Conservation (phyloP, 768 basidiomycete species). For the Podaxis rugospora region DNA sequence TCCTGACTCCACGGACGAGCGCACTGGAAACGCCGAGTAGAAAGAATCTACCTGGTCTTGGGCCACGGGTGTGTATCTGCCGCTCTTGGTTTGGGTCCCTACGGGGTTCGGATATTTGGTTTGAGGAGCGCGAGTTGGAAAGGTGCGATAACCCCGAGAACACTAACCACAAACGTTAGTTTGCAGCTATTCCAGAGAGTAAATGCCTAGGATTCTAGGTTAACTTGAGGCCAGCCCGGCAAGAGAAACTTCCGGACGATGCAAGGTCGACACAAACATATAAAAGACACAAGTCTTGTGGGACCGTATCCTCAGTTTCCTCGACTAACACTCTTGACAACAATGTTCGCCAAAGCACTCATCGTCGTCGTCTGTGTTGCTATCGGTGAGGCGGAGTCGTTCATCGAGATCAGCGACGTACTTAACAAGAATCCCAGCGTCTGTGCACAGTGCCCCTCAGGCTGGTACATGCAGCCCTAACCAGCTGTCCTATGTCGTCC, state of each 20-base stretch:
- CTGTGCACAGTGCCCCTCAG: background rate
- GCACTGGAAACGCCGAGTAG: no score
- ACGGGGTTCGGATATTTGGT: background rate
- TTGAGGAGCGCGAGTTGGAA: background rate
- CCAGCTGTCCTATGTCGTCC: background rate
- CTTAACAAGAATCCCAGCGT: background rate
- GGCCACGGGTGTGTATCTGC: background rate
- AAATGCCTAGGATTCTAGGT: background rate
- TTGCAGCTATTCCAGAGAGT: background rate
- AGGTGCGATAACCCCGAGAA: background rate
- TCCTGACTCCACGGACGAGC: no score
- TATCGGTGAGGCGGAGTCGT: background rate
- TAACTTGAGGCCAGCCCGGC: background rate
- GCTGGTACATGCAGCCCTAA: background rate
- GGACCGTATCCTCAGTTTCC: background rate
- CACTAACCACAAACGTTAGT: background rate
- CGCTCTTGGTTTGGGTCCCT: background rate
- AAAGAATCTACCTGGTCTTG: background rate
- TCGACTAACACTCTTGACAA: background rate
- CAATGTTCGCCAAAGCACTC: background rate
- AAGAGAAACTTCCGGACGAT: background rate
- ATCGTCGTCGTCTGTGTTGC: background rate
- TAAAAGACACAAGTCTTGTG: background rate
- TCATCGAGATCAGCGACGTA: background rate
- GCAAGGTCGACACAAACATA: background rate